Evolutionary conservation across 2,329 filamentous ascomycete species (phyloP), one percentile per base, ranked within the genome.

Genomic region (Whalleya microplaca): DNA sequence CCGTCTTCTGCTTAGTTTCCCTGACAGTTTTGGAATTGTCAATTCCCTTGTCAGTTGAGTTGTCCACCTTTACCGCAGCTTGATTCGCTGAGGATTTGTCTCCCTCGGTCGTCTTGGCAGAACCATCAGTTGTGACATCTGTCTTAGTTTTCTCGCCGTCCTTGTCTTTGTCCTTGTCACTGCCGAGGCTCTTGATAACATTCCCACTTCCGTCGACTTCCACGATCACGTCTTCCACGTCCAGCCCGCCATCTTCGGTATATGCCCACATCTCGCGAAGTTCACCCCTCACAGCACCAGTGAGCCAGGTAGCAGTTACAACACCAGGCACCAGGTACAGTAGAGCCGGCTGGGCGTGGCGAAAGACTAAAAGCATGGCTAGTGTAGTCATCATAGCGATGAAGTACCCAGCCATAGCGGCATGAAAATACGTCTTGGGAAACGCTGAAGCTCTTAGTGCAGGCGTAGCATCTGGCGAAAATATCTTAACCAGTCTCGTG

Each of bases 321-420:
- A 98, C 91, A 0, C 90, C 88, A 0, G 94, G 94, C 0, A 98
- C 95, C 6, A 99, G 84, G 70, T 98, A 98, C 14, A 99, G 78
- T 29, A 99, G 80, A 7, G 95, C 94, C 0, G 94, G 94, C 70
- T 99, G 94, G 2, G 91, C 91, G 60, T 91, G 91, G 45, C 88
- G 82, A 68, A 86, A 95, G 9, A 91, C 76, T 48, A 92, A 80
- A 75, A 98, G 89, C 66, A 92, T 89, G 0, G 82, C 77, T 18
- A 97, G 74, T 0, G 94, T 97, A 2, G 81, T 78, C 2, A 92
- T 59, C 86, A 98, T 90, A 0, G 92, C 93, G 2, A 87, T 46
- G 0, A 90, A 67, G 72, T 98, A 99, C 0, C 93, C 94, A 1
- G 82, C 66, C 59, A 97, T 70, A 37, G 89, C 85, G 4, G 91